These are phyloP conservation scores for Sparassis latifolia DNA, from an alignment of 1,284 basidiomycete genomes.

Conservation along the genomic window DNA sequence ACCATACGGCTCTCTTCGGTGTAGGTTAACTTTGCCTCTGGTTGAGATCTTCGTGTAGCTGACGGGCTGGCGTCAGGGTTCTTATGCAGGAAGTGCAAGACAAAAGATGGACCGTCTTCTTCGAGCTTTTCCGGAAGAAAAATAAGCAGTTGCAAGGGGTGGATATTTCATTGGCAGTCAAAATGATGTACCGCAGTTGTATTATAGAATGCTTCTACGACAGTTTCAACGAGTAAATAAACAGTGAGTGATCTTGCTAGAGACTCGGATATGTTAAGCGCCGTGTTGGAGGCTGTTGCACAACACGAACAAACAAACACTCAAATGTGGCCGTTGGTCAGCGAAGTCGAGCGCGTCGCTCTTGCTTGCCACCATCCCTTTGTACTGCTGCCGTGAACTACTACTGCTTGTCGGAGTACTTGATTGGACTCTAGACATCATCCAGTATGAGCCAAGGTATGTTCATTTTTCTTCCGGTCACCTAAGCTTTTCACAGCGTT, in stretches of 20 bases:
- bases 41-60: background rate
- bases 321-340: background rate
- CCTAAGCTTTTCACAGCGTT: too few species aligned
- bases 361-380: background rate
- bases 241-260: too few species aligned
- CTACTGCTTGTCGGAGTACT: background rate
- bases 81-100: slow-evolving; percentile 48
- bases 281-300: slow-evolving; percentile 1
- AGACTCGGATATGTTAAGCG: too few species aligned
- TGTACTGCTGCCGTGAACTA: too few species aligned
- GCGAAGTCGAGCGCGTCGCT: background rate
- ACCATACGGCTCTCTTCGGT: slow-evolving; percentile 72
- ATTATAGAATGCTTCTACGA: too few species aligned
- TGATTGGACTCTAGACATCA: background rate
- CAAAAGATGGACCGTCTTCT: slow-evolving; percentile 51
- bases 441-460: background rate
- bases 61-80: slow-evolving; percentile 34
- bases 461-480: background rate
- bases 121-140: slow-evolving; percentile 17
- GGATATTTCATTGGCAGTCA: too few species aligned
- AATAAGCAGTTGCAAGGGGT: background rate
- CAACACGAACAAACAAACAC: slow-evolving; percentile 7
- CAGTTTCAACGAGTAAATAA: too few species aligned
- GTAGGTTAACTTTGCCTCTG: slow-evolving; percentile 32
- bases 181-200: too few species aligned